Evolutionary conservation across 345 rosid species (phyloP), one percentile per base, ranked within the genome.

Genomic region (Euphorbia lathyris): DNA sequence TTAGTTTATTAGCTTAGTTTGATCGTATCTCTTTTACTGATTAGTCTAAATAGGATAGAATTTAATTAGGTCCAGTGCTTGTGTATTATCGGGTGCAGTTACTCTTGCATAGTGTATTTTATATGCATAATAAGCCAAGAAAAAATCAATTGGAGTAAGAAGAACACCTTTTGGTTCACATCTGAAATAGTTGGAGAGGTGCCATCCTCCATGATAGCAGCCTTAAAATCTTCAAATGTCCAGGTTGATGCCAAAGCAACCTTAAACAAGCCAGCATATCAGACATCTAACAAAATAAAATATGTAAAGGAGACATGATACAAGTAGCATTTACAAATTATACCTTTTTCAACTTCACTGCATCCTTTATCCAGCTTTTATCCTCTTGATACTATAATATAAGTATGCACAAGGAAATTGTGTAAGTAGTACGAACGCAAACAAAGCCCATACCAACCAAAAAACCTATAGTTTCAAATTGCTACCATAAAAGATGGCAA

Each of bases 331-430:
- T 9, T 19, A 25, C 52, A 53, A 19, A 30, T 65, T 38, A 47
- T 78, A 91, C 99, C 94, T 86, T 92, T 79, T 82, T 85, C 72
- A 87, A 71, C 78, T 88, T 94, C 78, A 87, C 78, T 71, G 82
- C 77, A 79, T 88, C 93, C 75, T 92, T 89, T 78, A 95, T 78
- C 68, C 88, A 84, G 72, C 78, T 72, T 78, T 87, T 95, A 80
- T 90, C 91, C 42, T 86, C 96, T 45, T 88, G 91, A 77, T 88
- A 80, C 99, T 95, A 92, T 71, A 77, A 80, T 57, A 74, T 50
- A 72, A 58, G 60, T 62, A 23, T 45, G 51, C 60, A 71, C n/a
- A 50, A 23, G 57, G 64, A 23, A 53, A 48, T 17, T 5, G 57
- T 9, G 23, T 66, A 50, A 59, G 61, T 25, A 47, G 58, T 47